Conservation (phyloP, 2,329 filamentous ascomycete genomes). For the Pseudocercospora fuligena region DNA sequence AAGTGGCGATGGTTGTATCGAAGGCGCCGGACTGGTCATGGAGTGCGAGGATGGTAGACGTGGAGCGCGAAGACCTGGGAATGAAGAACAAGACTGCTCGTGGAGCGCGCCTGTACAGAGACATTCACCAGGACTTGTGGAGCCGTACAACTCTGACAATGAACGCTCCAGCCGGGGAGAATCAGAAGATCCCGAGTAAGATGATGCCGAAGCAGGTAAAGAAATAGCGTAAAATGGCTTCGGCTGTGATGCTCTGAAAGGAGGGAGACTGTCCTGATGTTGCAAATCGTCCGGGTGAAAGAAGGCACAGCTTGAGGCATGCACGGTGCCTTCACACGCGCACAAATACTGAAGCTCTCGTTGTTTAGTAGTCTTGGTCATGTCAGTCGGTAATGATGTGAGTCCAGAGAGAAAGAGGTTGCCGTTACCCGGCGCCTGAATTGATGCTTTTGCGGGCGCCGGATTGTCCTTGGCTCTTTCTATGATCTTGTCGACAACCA, state of each 20-base stretch:
- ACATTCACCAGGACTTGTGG: conserved; percentile 22
- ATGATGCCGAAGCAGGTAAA: conserved; percentile 17
- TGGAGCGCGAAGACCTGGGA: conserved; percentile 27
- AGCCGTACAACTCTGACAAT: conserved; percentile 28
- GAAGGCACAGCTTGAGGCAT: conserved; percentile 22
- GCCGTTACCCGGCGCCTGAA: neutral
- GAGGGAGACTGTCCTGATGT: conserved; percentile 1
- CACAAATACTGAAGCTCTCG: conserved; percentile 22
- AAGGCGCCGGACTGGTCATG: conserved; percentile 1
- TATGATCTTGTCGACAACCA: conserved; percentile 64
- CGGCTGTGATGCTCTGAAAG: conserved; percentile 8
- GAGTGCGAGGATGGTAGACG: conserved; percentile 12
- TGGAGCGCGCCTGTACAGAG: conserved; percentile 32
- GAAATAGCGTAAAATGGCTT: conserved; percentile 22
- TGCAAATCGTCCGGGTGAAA: conserved; percentile 25
- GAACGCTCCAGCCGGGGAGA: conserved; percentile 15
- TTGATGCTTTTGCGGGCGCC: conserved; percentile 3
- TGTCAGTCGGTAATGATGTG: conserved; percentile 14
- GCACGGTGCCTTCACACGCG: conserved; percentile 24
- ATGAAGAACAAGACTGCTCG: conserved; percentile 21
- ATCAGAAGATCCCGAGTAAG: conserved; percentile 13
- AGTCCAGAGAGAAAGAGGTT: conserved; percentile 16
- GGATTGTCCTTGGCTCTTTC: conserved; percentile 24
- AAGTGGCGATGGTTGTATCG: conserved; percentile 11
- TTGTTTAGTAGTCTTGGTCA: conserved; percentile 14